These are phyloP conservation scores for Pythium vanterpoolii DNA, from an alignment of 352 stramenopile species.

Conservation along the genomic window DNA sequence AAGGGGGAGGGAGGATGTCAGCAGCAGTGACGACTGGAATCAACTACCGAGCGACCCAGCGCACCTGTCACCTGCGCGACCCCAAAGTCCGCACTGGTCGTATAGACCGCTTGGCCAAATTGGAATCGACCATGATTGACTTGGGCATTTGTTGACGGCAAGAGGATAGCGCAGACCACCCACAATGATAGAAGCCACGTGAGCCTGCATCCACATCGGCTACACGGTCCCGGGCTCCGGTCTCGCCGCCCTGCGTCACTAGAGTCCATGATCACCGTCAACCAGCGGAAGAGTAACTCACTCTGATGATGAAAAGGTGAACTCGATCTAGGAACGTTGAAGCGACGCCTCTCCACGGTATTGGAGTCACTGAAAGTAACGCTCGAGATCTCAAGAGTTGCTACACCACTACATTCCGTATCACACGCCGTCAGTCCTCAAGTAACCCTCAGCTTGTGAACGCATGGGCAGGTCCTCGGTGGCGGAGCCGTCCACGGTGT, in stretches of 20 bases:
- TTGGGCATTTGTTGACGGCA: not conserved
- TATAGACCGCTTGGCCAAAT: constrained; percentile 52
- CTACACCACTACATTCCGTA: not conserved
- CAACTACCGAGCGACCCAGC: not conserved
- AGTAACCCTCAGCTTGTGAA: not conserved
- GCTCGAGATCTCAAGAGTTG: not conserved
- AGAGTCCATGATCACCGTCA: too few relatives aligned
- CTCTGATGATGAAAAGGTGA: too few relatives aligned
- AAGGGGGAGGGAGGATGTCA: not conserved
- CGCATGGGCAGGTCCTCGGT: constrained; percentile 6
- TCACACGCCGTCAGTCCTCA: not conserved
- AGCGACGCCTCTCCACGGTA: not conserved
- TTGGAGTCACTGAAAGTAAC: not conserved
- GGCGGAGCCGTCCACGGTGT: not conserved
- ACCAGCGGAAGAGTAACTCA: too few relatives aligned
- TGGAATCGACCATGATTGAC: constrained; percentile 45
- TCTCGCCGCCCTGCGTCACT: not conserved
- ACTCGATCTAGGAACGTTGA: too few relatives aligned
- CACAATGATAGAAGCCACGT: not conserved
- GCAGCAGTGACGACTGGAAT: not conserved
- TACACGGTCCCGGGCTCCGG: too few relatives aligned
- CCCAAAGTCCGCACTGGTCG: constrained; percentile 59
- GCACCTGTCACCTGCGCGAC: constrained; percentile 53
- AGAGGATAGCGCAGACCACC: not conserved
- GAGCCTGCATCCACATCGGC: too few relatives aligned